Evolutionary conservation across 106 monocot species (phyloP).

Genomic region (Acorus gramineus): DNA sequence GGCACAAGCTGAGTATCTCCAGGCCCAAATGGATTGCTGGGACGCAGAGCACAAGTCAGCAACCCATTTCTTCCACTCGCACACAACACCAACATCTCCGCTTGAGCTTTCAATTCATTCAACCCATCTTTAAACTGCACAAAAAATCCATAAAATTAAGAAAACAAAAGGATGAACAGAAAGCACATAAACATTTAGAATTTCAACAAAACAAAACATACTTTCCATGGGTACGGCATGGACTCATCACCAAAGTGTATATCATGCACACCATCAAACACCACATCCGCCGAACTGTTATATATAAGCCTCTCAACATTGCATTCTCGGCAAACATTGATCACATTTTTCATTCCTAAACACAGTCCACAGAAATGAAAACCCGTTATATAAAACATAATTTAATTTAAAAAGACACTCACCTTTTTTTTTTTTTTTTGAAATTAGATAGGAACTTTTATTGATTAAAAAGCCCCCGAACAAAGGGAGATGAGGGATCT

Average conservation of each 20-base stretch:
- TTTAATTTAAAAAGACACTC: not conserved
- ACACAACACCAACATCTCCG: conserved; percentile 50
- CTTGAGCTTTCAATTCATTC: conserved; percentile 70
- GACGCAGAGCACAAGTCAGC: conserved; percentile 65
- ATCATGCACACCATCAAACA: conserved; percentile 39
- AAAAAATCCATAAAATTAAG: not conserved
- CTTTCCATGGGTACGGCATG: conserved; percentile 54
- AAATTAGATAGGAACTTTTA: no score
- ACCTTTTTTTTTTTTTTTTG: not conserved
- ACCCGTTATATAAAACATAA: not conserved
- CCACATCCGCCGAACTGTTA: conserved; percentile 66
- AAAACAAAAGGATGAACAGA: not conserved
- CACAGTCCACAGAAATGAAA: not conserved
- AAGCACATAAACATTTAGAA: not conserved
- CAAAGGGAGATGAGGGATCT: no score
- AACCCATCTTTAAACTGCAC: conserved; percentile 44
- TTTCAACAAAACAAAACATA: conserved; percentile 13
- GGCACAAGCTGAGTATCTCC: conserved; percentile 51
- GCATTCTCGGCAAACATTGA: conserved; percentile 36
- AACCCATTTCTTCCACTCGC: conserved; percentile 47
- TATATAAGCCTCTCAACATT: conserved; percentile 62
- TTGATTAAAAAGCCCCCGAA: no score
- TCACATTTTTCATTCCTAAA: conserved; percentile 35
- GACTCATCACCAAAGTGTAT: conserved; percentile 41
- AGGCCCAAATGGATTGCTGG: conserved; percentile 74